Conservation (phyloP, 164 flowering plant species). For the Stephania yunnanensis region DNA sequence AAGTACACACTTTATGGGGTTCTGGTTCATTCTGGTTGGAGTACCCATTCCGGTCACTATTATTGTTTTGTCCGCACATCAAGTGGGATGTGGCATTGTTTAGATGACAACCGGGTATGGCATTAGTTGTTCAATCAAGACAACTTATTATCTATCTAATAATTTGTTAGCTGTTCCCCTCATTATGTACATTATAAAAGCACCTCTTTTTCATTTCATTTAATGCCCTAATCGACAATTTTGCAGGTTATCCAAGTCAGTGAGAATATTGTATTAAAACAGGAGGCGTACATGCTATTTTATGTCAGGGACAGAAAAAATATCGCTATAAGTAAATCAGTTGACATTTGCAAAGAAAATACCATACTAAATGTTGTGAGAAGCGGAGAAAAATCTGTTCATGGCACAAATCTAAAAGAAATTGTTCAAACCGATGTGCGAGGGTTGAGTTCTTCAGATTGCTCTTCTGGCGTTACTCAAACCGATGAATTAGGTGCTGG, state of each 20-base stretch:
- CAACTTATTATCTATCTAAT: not conserved
- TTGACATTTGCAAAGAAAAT: conserved; percentile 33
- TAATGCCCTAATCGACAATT: not conserved
- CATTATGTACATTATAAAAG: not conserved
- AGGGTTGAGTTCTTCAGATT: conserved; percentile 10
- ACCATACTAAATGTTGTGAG: conserved; percentile 17
- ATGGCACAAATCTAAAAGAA: conserved; percentile 19
- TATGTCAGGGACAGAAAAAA: conserved; percentile 68
- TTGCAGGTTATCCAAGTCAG: conserved; percentile 71
- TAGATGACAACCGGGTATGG: conserved; percentile 86
- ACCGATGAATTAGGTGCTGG: conserved; percentile 9
- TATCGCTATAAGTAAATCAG: conserved; percentile 35
- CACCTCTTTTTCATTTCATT: not conserved
- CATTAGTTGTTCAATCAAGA: not conserved
- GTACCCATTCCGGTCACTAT: conserved; percentile 87
- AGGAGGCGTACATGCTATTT: conserved; percentile 96
- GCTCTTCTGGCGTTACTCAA: conserved; percentile 15
- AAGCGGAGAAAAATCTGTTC: conserved; percentile 18
- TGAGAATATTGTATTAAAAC: conserved; percentile 66
- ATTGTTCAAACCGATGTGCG: conserved; percentile 25
- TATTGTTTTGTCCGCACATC: conserved; percentile 92
- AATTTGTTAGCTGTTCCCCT: not conserved
- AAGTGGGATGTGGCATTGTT: conserved; percentile 83
- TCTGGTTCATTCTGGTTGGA: conserved; percentile 85
- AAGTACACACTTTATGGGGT: conserved; percentile 92